Evolutionary conservation across 2,329 filamentous ascomycete species (phyloP), one percentile per base, ranked within the genome.

Genomic region (Colletotrichum musicola): DNA sequence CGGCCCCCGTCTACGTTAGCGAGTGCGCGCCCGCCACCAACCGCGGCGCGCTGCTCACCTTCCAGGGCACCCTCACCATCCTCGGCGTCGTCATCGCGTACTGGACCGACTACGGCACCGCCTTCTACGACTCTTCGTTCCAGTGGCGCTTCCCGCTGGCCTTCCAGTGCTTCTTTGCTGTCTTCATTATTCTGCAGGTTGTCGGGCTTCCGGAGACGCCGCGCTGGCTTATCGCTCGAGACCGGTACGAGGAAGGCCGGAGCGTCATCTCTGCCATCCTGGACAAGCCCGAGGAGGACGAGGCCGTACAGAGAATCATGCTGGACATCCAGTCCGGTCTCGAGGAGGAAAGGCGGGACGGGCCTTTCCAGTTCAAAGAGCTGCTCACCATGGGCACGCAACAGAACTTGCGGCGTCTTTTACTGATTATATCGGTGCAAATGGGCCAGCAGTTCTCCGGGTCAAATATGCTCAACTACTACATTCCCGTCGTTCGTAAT

Each of bases 31-130:
- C 74, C 2, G 76, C 83, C 1, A 76, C 79, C 27, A 82, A 83
- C 51, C 81, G 85, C 38, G 86, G 86, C 38, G 78, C 80, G 58
- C 75, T 86, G 25, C 83, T 88, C 47, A 85, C 84, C 20, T 83
- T 85, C 3, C 83, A 83, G 62, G 82, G 82, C 4, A 84, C 80
- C 5, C 78, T 84, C 38, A 83, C 81, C 0, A 83, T 84, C 44
- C 75, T 85, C 6, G 83, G 83, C 0, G 77, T 84, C 13, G 81
- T 81, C 57, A 79, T 85, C n/a, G 81, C 82, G 1, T 74, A 73
- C 0, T 79, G 76, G 77, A 71, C 79, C 0, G 81, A 82, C 47
- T 82, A 77, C 59, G 30, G 53, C 5, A 55, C 53, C 27, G 18
- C 18, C 27, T 55, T 42, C 27, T 55, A 55, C 16, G 27, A 55